A percentile compares a stretch with the other conserved stretches of the same genome.
Evolutionary conservation across 371 early-diverging fungal genomes (phyloP).

Genomic region (Rhizopus arrhizus): DNA sequence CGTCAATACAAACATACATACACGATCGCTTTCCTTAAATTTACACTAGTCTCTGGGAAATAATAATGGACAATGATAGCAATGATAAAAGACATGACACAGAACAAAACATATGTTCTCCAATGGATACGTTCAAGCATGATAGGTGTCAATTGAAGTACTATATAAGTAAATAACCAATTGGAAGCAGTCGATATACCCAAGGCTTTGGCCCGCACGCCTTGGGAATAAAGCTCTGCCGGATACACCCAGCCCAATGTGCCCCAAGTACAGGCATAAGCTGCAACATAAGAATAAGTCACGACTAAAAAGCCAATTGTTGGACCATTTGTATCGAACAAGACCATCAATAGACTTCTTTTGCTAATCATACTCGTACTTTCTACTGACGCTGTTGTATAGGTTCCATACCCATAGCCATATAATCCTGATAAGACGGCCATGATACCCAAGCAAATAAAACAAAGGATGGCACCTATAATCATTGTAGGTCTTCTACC

Average conservation of each 20-base stretch:
- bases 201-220: slow-evolving; percentile 80
- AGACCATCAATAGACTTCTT: slow-evolving; percentile 28
- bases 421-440: slow-evolving; percentile 55
- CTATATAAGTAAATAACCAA: slow-evolving; percentile 83
- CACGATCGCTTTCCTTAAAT: neutral
- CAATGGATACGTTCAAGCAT: slow-evolving; percentile 63
- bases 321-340: slow-evolving; percentile 39
- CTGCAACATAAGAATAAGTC: slow-evolving; percentile 73
- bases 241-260: slow-evolving; percentile 94
- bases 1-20: neutral
- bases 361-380: slow-evolving; percentile 22
- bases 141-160: slow-evolving; percentile 67
- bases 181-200: slow-evolving; percentile 87
- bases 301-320: slow-evolving; percentile 66
- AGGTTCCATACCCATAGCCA: slow-evolving; percentile 27
- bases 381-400: slow-evolving; percentile 20
- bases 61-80: slow-evolving; percentile 63
- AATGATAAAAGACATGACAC: slow-evolving; percentile 59
- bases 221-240: slow-evolving; percentile 83
- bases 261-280: slow-evolving; percentile 89
- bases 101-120: slow-evolving; percentile 70
- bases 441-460: slow-evolving; percentile 52
- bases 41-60: slow-evolving; percentile 85
- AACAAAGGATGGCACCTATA: slow-evolving; percentile 50
- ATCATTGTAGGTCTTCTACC: slow-evolving; percentile 66